phyloP scores from a whole-genome alignment of 345 rosid genomes.

The Cardamine resedifolia region DNA sequence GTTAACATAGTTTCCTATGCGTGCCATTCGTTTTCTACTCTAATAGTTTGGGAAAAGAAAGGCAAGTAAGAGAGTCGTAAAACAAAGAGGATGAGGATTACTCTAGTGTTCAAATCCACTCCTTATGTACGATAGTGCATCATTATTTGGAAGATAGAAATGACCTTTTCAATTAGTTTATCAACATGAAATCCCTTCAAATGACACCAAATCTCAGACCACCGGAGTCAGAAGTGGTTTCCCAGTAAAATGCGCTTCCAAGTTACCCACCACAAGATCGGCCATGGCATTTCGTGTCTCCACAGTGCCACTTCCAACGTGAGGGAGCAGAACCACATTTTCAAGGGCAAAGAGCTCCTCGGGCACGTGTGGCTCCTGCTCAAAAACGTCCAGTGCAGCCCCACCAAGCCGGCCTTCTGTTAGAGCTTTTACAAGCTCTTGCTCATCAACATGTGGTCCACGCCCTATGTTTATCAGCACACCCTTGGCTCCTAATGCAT shows the following conservation, averaged over 20 bases:
- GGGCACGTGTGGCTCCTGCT: slow-evolving; percentile 61
- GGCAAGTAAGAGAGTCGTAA: not conserved
- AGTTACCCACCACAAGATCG: slow-evolving; percentile 50
- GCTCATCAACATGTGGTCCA: slow-evolving; percentile 66
- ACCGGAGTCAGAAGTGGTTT: slow-evolving; percentile 49
- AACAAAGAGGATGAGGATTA: not conserved
- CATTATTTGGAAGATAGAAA: slow-evolving; percentile 17
- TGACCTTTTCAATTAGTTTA: not conserved
- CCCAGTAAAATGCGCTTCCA: slow-evolving; percentile 54
- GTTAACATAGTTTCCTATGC: not conserved
- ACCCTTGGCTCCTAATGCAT: slow-evolving; percentile 67
- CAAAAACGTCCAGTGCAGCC: slow-evolving; percentile 65
- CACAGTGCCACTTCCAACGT: slow-evolving; percentile 59
- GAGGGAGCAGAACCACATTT: slow-evolving; percentile 71
- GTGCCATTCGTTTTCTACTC: not conserved
- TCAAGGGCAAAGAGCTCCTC: slow-evolving; percentile 56
- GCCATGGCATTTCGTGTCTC: slow-evolving; percentile 58
- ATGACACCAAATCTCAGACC: slow-evolving; percentile 31
- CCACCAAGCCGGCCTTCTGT: slow-evolving; percentile 63
- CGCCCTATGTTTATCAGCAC: slow-evolving; percentile 66
- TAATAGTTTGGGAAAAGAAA: not conserved
- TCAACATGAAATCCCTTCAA: slow-evolving; percentile 4
- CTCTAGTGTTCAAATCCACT: not conserved
- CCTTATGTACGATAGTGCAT: slow-evolving; percentile 6
- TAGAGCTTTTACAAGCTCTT: slow-evolving; percentile 59